These are phyloP conservation scores for Lentinula boryana DNA, from an alignment of 768 basidiomycete genomes.

Conservation along the genomic window DNA sequence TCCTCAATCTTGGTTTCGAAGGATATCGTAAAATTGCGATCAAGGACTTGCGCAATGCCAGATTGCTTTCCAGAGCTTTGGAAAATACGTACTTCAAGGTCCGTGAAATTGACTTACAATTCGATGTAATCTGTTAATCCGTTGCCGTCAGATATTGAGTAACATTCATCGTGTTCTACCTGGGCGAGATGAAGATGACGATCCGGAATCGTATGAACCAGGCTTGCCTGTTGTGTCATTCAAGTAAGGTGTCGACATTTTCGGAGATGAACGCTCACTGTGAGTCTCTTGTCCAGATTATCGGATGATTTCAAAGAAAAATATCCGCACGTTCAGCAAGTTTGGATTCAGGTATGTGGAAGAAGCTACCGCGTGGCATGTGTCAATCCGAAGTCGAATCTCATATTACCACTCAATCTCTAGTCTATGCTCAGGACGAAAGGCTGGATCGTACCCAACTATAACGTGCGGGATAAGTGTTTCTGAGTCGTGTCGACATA, in stretches of 20 bases:
- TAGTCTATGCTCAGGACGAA: conserved; percentile 40
- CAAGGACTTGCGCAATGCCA: conserved; percentile 50
- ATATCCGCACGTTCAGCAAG: conserved; percentile 48
- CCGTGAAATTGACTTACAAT: not conserved
- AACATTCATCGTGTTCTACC: conserved; percentile 36
- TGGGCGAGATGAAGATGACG: conserved; percentile 25
- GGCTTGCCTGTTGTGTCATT: conserved; percentile 63
- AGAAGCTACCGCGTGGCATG: too few species aligned
- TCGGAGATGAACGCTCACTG: conserved; percentile 4
- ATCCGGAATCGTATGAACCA: conserved; percentile 40
- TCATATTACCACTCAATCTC: conserved; percentile 4
- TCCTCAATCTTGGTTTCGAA: conserved; percentile 52
- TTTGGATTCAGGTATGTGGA: conserved; percentile 37
- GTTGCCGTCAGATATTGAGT: conserved; percentile 30
- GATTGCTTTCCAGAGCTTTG: conserved; percentile 50
- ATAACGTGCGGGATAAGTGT: conserved; percentile 25
- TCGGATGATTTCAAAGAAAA: conserved; percentile 45
- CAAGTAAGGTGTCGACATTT: conserved; percentile 20
- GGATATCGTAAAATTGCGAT: conserved; percentile 38
- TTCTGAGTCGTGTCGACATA: not conserved
- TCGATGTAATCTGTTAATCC: not conserved
- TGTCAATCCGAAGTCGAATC: not conserved
- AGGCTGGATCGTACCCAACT: conserved; percentile 62
- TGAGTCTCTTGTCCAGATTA: conserved; percentile 24
- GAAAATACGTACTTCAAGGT: conserved; percentile 45